Conservation (phyloP, 148 eudicot genomes). For the Persicaria maculosa region DNA sequence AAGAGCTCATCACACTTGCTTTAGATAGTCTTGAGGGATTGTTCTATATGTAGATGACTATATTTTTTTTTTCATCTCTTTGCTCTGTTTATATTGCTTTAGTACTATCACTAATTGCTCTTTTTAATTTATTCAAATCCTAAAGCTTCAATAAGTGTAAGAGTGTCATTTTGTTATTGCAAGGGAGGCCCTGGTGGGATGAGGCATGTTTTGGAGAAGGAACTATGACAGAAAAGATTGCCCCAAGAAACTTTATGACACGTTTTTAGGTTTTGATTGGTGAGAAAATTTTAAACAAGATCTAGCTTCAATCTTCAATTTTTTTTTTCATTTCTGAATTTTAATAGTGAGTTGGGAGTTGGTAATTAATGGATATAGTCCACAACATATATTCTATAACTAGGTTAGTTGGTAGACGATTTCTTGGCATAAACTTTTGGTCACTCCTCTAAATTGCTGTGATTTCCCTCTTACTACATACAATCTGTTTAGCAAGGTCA, state of each 20-base stretch:
- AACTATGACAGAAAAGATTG: conserved; percentile 72
- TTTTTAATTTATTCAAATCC: background rate
- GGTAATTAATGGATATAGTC: background rate
- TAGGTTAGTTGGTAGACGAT: background rate
- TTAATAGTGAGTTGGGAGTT: background rate
- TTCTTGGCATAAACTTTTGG: background rate
- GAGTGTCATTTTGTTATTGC: conserved; percentile 16
- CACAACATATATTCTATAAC: background rate
- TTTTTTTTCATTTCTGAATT: too few relatives aligned
- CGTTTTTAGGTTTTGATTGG: conserved; percentile 29
- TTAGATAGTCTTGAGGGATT: background rate
- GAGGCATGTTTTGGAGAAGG: conserved; percentile 68
- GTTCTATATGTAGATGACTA: background rate
- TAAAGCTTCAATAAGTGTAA: conserved; percentile 5
- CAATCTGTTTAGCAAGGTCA: background rate
- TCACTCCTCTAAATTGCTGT: background rate
- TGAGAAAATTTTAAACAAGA: conserved; percentile 1
- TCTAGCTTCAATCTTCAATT: background rate
- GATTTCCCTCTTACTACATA: background rate
- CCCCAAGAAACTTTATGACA: conserved; percentile 80
- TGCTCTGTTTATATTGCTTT: background rate
- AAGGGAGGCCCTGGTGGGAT: conserved; percentile 78
- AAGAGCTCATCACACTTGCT: background rate
- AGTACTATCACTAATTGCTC: background rate
- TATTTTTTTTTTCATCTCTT: background rate